phyloP scores from a whole-genome alignment of 129 eudicot genomes.

The Gnaphalium uliginosum region DNA sequence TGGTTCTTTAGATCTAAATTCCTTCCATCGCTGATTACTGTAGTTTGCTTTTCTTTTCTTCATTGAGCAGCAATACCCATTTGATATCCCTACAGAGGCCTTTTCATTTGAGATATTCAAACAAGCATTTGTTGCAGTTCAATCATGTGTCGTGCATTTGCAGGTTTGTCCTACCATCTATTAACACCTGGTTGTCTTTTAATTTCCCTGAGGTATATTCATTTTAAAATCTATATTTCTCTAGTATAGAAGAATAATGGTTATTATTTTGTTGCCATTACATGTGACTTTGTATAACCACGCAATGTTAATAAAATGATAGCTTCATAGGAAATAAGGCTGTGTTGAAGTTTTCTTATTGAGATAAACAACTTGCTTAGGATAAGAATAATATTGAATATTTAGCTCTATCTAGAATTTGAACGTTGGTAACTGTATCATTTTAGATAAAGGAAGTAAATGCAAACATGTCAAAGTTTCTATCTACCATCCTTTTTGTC shows the following conservation, averaged over 20 bases:
- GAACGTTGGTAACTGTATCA: neutral
- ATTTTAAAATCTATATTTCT: neutral
- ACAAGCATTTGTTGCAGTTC: slow-evolving; percentile 98
- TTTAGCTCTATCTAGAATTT: neutral
- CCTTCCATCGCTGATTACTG: slow-evolving; percentile 20
- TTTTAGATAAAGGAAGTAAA: neutral
- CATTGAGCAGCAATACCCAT: slow-evolving; percentile 91
- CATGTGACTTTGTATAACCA: slow-evolving; percentile 9
- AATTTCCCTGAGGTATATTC: neutral
- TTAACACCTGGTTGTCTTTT: slow-evolving; percentile 7
- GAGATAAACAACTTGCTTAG: neutral
- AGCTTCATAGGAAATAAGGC: slow-evolving; percentile 7
- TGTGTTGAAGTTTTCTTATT: neutral
- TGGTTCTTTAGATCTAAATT: slow-evolving; percentile 10
- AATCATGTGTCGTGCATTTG: slow-evolving; percentile 97
- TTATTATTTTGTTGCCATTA: neutral
- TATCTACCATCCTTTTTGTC: slow-evolving; percentile 13
- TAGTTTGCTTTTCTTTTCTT: slow-evolving; percentile 4
- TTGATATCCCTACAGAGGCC: slow-evolving; percentile 97
- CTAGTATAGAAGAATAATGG: slow-evolving; percentile 9
- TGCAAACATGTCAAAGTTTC: slow-evolving; percentile 12
- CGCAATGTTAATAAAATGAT: slow-evolving; percentile 13
- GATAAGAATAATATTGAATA: neutral
- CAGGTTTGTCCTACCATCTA: slow-evolving; percentile 57
- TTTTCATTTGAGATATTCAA: slow-evolving; percentile 96